Base-by-base conservation (phyloP, 1,284 basidiomycete genomes). In the Rhizopogon hawkerae region DNA sequence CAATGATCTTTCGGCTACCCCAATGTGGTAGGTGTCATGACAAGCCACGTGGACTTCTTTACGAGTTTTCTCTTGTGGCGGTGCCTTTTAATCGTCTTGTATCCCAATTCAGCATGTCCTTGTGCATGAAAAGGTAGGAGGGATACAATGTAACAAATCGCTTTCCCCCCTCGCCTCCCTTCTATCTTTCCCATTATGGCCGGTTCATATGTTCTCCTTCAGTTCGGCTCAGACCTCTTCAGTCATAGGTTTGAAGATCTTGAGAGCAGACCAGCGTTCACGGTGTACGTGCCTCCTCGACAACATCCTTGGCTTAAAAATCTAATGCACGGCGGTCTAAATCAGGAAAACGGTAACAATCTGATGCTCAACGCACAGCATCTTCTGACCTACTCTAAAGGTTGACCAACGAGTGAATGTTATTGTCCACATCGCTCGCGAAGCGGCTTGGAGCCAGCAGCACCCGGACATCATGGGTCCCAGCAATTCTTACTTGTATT, bases 391-490 rank as follows among this genome's bases (percentile, higher is more conserved):
- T 38, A 38, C 5, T 54, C 7, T 58, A 24, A 35, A 81, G 78
- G 75, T 74, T 49, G 72, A 73, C 29, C 68, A 73, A 51, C 70
- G 67, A 46, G 79, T 81, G 18, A 86, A 82, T 62, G 65, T 75
- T 23, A 71, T 87, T 54, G 71, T 85, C 52, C 74, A 78, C 54
- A 66, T 88, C 43, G 71, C 73, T 35, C 77, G 85, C 23, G 82
- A 87, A 58, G 63, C 72, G 0, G 69, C 66, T 23, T 88, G 85
- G 85, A 70, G 77, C 16, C 71, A 78, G 55, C 78, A 78, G 47
- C 78, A 85, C 57, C 74, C 77, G 16, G 70, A 69, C 44, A 79
- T 86, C 54, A 79, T 84, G 77, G 85, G 85, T 10, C 85, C 85
- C 11, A 74, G 73, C 51, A 81, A 76, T 39, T 78, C 85, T 5